A percentile compares a stretch with the other conserved stretches of the same genome.
Evolutionary conservation across 257 asterid species (phyloP).

Genomic region (Fraxinus anomala): DNA sequence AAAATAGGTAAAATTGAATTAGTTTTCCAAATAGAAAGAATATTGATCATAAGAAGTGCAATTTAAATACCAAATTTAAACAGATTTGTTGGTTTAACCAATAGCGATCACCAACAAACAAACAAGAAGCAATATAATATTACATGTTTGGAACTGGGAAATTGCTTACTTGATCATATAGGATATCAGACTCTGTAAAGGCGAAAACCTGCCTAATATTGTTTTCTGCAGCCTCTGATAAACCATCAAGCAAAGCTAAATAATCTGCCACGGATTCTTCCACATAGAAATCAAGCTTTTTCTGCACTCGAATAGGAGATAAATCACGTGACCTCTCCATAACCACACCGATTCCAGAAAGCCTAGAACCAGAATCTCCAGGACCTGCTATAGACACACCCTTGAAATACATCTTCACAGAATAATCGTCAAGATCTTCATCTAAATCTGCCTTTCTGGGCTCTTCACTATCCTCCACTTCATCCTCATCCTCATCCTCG

Average conservation of each 20-base stretch:
- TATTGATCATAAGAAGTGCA: background rate
- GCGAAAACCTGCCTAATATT: conserved; percentile 54
- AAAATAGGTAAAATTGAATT: background rate
- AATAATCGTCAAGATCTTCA: conserved; percentile 46
- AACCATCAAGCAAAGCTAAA: conserved; percentile 91
- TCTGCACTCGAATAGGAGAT: conserved; percentile 71
- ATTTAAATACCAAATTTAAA: background rate
- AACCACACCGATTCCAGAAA: conserved; percentile 93
- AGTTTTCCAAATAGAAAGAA: background rate
- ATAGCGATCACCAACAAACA: background rate
- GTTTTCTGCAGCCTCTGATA: conserved; percentile 63
- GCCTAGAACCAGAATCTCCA: conserved; percentile 62
- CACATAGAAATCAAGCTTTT: conserved; percentile 82
- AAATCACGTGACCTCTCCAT: conserved; percentile 48
- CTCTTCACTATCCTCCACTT: conserved; percentile 46
- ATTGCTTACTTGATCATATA: conserved; percentile 74
- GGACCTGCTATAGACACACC: conserved; percentile 72
- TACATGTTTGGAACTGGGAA: conserved; percentile 13
- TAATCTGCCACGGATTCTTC: conserved; percentile 78
- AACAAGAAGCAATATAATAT: conserved; percentile 2
- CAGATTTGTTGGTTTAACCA: background rate
- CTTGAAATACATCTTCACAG: conserved; percentile 68
- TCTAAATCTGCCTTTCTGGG: conserved; percentile 24
- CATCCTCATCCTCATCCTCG: conserved; percentile 72
- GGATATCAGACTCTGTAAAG: conserved; percentile 62